Percentiles rank a stretch among this genome's conserved stretches.
These are phyloP conservation scores for Lithospermum erythrorhizon DNA, from an alignment of 257 asterid species.

Conservation along the genomic window DNA sequence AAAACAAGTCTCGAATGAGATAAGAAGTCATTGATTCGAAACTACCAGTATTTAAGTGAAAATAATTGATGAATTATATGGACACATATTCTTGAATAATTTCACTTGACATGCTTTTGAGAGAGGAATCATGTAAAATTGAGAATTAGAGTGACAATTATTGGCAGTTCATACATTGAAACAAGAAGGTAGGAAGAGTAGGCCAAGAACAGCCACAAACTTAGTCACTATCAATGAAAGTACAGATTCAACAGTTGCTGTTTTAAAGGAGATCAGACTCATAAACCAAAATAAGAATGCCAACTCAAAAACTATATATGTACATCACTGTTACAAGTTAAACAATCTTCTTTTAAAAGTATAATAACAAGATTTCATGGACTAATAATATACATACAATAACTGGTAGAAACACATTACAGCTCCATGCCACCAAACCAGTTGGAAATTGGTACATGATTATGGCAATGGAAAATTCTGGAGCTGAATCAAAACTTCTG, in stretches of 20 bases:
- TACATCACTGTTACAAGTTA: conserved; percentile 69
- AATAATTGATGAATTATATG: no score
- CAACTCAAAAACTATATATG: conserved; percentile 49
- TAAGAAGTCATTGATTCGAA: no score
- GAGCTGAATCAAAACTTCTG: conserved; percentile 6
- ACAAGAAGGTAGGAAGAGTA: conserved; percentile 12
- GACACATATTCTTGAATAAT: no score
- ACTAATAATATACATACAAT: conserved; percentile 41
- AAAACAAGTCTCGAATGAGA: no score
- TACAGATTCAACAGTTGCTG: conserved; percentile 27
- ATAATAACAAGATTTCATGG: conserved; percentile 26
- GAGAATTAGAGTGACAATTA: no score
- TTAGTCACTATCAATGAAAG: conserved; percentile 52
- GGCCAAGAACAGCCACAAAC: conserved; percentile 26
- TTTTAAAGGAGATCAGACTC: conserved; percentile 22
- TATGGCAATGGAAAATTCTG: conserved; percentile 13
- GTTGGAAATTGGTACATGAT: conserved; percentile 1
- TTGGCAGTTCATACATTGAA: not conserved
- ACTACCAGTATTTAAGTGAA: no score
- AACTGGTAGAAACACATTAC: conserved; percentile 19
- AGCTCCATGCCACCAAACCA: not conserved
- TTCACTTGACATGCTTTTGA: no score
- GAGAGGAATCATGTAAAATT: no score
- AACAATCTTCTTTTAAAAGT: conserved; percentile 28
- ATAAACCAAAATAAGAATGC: conserved; percentile 9